phyloP scores from a whole-genome alignment of 176 grass and related monocot species.

The Juncus inflexus region DNA sequence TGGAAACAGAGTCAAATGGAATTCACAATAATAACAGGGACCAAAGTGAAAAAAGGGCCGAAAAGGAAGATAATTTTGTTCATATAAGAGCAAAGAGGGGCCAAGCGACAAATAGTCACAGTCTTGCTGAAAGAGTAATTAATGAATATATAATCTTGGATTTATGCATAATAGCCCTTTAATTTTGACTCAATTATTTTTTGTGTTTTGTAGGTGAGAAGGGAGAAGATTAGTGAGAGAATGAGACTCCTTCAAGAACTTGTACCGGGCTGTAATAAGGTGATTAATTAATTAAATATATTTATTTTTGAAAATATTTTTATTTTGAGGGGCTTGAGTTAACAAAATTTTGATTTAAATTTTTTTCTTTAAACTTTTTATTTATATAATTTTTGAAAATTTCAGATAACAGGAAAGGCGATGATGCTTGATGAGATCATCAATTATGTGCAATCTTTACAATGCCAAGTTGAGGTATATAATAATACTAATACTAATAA shows the following conservation, averaged over 20 bases:
- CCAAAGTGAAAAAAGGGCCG: constrained; percentile 33
- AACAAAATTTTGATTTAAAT: neutral
- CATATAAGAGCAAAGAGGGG: constrained; percentile 85
- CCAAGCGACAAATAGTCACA: constrained; percentile 95
- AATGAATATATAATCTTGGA: constrained; percentile 10
- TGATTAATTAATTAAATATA: constrained; percentile 7
- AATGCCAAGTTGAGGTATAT: constrained; percentile 83
- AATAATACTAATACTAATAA: neutral
- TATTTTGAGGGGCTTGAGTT: too few species aligned
- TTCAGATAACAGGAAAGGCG: constrained; percentile 84
- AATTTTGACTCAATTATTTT: constrained; percentile 17
- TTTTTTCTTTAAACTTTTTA: neutral
- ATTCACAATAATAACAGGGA: constrained; percentile 24
- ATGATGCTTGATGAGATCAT: constrained; percentile 99
- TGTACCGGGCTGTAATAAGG: constrained; percentile 90
- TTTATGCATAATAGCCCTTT: neutral
- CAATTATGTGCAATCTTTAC: constrained; percentile 95
- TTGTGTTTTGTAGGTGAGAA: constrained; percentile 53
- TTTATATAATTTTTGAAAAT: neutral
- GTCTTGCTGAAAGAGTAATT: constrained; percentile 92
- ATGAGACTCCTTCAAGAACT: constrained; percentile 96
- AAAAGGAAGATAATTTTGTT: constrained; percentile 41
- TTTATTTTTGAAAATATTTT: neutral
- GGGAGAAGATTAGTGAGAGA: constrained; percentile 93
- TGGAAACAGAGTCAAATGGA: constrained; percentile 46